These are phyloP conservation scores for Trametes pubescens DNA, from an alignment of 1,284 basidiomycete genomes.

Conservation along the genomic window DNA sequence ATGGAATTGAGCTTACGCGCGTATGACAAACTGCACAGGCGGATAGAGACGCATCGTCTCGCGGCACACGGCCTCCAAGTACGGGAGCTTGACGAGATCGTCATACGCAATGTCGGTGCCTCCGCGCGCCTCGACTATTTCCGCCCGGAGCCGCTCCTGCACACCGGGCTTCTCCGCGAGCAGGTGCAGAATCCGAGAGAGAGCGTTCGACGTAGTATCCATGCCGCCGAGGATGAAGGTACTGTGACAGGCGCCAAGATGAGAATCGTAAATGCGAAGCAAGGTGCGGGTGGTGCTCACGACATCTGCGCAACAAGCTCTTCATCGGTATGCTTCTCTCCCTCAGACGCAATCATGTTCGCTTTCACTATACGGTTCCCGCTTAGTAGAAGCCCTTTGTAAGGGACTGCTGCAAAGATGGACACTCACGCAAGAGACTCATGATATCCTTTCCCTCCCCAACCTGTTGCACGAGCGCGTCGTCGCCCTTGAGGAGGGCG, in stretches of 20 bases:
- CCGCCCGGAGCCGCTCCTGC: conserved; percentile 35
- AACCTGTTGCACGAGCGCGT: conserved; percentile 32
- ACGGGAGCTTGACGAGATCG: conserved; percentile 38
- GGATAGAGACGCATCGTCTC: conserved; percentile 40
- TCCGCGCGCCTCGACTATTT: conserved; percentile 32
- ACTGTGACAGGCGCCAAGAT: conserved; percentile 37
- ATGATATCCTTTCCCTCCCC: conserved; percentile 54
- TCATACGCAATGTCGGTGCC: conserved; percentile 39
- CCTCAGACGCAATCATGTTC: conserved; percentile 34
- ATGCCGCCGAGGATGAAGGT: conserved; percentile 32
- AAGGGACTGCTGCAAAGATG: neutral
- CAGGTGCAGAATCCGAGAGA: conserved; percentile 38
- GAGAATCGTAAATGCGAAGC: neutral
- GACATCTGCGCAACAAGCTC: conserved; percentile 40
- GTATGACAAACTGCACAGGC: conserved; percentile 1
- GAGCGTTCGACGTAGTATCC: conserved; percentile 39
- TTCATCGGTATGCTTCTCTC: conserved; percentile 38
- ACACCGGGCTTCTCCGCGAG: conserved; percentile 30
- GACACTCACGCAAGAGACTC: conserved; percentile 47
- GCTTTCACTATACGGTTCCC: conserved; percentile 30
- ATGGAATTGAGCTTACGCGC: conserved; percentile 8
- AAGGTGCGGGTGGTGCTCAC: conserved; percentile 26
- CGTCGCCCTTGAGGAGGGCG: conserved; percentile 36
- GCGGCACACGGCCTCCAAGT: conserved; percentile 43
- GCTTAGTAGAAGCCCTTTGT: neutral